A percentile compares a stretch with the other conserved stretches of the same genome.
These are phyloP conservation scores for Parascedosporium putredinis DNA, from an alignment of 2,329 filamentous ascomycete species.

Conservation along the genomic window DNA sequence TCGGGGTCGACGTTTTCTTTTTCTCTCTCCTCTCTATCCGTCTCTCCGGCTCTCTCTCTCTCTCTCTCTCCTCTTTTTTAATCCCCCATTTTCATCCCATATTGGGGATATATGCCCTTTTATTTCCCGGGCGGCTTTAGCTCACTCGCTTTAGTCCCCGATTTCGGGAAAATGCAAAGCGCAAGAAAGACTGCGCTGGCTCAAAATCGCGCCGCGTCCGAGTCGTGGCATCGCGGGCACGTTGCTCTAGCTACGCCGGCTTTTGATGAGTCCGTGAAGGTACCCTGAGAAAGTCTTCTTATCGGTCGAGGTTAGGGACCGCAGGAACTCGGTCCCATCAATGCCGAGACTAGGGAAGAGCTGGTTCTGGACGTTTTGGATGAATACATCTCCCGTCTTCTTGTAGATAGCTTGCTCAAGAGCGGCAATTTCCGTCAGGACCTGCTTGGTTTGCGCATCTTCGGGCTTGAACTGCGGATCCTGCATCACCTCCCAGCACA, in stretches of 20 bases:
- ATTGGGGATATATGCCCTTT: no score
- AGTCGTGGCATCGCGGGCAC: background rate
- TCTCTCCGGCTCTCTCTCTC: no score
- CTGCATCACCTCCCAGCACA: conserved; percentile 81
- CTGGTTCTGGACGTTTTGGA: conserved; percentile 53
- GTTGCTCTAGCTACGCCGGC: conserved; percentile 21
- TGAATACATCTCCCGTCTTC: conserved; percentile 78
- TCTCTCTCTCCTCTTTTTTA: no score
- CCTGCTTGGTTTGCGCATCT: conserved; percentile 81
- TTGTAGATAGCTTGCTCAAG: conserved; percentile 83
- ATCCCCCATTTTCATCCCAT: no score
- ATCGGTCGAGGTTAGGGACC: conserved; percentile 45
- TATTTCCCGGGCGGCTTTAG: no score
- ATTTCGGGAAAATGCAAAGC: no score
- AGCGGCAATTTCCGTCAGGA: conserved; percentile 76
- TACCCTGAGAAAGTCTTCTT: conserved; percentile 55
- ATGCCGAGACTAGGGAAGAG: conserved; percentile 58
- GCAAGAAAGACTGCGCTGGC: no score
- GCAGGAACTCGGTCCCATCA: conserved; percentile 49
- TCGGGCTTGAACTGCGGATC: conserved; percentile 70
- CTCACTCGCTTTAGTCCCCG: no score
- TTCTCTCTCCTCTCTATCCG: no score
- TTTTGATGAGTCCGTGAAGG: conserved; percentile 46
- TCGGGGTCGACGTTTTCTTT: no score
- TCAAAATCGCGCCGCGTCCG: no score